Conservation (phyloP, 2,329 filamentous ascomycete species). For the Penicillium sp. region DNA sequence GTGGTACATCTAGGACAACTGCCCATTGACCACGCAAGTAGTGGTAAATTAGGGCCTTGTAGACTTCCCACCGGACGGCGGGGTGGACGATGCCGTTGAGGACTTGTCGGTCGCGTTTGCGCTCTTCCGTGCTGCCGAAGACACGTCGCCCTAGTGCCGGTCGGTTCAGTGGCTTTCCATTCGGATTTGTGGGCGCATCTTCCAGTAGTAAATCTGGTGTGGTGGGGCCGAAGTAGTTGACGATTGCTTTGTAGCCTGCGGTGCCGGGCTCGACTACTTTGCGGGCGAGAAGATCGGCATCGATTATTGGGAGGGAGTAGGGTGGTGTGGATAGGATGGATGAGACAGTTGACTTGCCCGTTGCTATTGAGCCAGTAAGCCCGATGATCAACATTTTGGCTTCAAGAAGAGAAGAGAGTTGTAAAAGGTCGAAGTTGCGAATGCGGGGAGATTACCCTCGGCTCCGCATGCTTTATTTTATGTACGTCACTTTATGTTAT, state of each 20-base stretch:
- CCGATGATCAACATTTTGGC: slow-evolving; percentile 83
- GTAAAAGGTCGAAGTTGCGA: neutral
- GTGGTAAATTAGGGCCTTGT: slow-evolving; percentile 66
- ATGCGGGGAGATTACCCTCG: slow-evolving; percentile 29
- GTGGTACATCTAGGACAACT: slow-evolving; percentile 85
- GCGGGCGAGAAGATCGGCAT: slow-evolving; percentile 88
- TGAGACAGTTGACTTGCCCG: slow-evolving; percentile 96
- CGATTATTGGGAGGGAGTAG: slow-evolving; percentile 84
- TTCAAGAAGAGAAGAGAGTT: neutral
- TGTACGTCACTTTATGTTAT: neutral
- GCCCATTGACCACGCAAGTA: slow-evolving; percentile 81
- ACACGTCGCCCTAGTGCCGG: slow-evolving; percentile 80
- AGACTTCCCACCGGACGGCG: slow-evolving; percentile 80
- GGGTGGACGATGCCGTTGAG: slow-evolving; percentile 93
- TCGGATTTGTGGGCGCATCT: slow-evolving; percentile 29
- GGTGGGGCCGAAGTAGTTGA: slow-evolving; percentile 73
- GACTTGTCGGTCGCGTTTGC: slow-evolving; percentile 67
- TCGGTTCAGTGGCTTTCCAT: slow-evolving; percentile 70
- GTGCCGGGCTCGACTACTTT: slow-evolving; percentile 94
- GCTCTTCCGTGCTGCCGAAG: slow-evolving; percentile 74
- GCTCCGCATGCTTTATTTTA: slow-evolving; percentile 10
- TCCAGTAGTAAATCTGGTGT: slow-evolving; percentile 83
- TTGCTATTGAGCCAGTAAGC: slow-evolving; percentile 94
- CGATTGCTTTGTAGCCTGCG: slow-evolving; percentile 75
- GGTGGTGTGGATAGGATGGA: slow-evolving; percentile 74